Evolutionary conservation across 371 early-diverging fungal species (phyloP).

Genomic region (Saksenaea oblongispora): DNA sequence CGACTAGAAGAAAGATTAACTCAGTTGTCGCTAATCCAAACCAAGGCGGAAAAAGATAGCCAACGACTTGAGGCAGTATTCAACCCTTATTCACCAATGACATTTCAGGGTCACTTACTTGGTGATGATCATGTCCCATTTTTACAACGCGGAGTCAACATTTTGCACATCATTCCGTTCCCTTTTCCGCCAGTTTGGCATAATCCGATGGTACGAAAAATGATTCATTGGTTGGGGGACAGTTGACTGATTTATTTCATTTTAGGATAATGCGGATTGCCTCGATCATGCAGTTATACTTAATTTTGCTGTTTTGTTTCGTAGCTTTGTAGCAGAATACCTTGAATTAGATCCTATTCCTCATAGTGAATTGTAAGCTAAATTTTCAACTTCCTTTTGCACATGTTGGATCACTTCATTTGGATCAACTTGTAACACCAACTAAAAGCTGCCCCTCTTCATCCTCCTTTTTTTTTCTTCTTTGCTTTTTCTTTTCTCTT

Average conservation of each 20-base stretch:
- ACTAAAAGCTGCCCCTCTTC: background rate
- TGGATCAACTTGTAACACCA: constrained; percentile 3
- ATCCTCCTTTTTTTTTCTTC: background rate
- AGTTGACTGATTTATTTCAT: background rate
- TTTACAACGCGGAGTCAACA: constrained; percentile 71
- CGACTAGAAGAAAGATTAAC: constrained; percentile 39
- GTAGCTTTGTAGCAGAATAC: constrained; percentile 59
- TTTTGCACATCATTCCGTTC: constrained; percentile 83
- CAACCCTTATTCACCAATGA: constrained; percentile 28
- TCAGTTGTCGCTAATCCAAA: constrained; percentile 6
- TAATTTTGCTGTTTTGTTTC: constrained; percentile 54
- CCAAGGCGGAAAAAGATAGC: background rate
- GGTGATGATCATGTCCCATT: constrained; percentile 94
- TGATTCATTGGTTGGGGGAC: background rate
- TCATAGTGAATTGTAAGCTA: background rate
- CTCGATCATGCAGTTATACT: constrained; percentile 44
- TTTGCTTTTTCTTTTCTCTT: constrained; percentile 1
- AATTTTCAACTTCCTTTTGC: background rate
- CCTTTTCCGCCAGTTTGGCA: constrained; percentile 93
- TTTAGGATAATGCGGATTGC: constrained; percentile 34
- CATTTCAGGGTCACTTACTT: constrained; percentile 31
- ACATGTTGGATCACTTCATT: constrained; percentile 1
- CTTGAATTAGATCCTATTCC: constrained; percentile 39
- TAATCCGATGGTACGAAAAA: constrained; percentile 41
- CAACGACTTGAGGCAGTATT: constrained; percentile 22